Percentiles rank a stretch among this genome's conserved stretches.
Conservation (phyloP, 495 filamentous ascomycete genomes). For the Pseudevernia furfuracea region DNA sequence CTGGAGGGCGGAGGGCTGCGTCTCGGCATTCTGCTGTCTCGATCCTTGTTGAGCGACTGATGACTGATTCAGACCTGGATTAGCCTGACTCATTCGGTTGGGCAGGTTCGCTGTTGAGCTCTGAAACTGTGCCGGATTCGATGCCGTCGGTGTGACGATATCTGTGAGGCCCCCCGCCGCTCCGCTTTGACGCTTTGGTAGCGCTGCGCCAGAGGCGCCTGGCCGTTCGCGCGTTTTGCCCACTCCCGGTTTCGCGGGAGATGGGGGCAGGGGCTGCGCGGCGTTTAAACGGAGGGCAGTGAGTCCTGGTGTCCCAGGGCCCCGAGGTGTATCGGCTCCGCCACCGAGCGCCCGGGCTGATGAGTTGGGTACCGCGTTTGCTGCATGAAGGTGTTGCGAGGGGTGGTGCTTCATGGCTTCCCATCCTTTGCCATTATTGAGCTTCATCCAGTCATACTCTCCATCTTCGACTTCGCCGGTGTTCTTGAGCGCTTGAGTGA, state of each 20-base stretch:
- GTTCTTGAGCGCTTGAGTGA: slow-evolving; percentile 93
- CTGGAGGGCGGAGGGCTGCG: slow-evolving; percentile 45
- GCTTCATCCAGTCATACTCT: slow-evolving; percentile 99
- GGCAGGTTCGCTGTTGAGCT: slow-evolving; percentile 79
- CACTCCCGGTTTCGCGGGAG: slow-evolving; percentile 71
- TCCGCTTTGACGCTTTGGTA: slow-evolving; percentile 65
- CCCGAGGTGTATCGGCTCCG: slow-evolving; percentile 51
- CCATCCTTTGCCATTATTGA: slow-evolving; percentile 91
- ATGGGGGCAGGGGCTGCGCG: slow-evolving; percentile 82
- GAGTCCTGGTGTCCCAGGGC: slow-evolving; percentile 54
- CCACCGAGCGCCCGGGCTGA: slow-evolving; percentile 72
- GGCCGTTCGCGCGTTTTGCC: slow-evolving; percentile 70
- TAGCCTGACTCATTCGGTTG: slow-evolving; percentile 53
- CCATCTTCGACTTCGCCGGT: slow-evolving; percentile 94
- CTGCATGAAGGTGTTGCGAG: slow-evolving; percentile 67
- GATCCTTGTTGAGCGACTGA: slow-evolving; percentile 32
- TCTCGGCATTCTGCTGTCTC: slow-evolving; percentile 37
- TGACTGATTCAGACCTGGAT: slow-evolving; percentile 48
- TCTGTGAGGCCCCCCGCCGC: slow-evolving; percentile 59
- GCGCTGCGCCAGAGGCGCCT: slow-evolving; percentile 66
- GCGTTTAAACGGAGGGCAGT: slow-evolving; percentile 94
- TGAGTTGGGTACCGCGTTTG: slow-evolving; percentile 63
- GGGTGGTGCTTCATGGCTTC: slow-evolving; percentile 83
- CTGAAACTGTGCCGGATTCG: slow-evolving; percentile 85
- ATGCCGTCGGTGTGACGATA: slow-evolving; percentile 68